Conservation (phyloP, 1,139 yeast genomes). For the Suhomyces bolitotheri region DNA sequence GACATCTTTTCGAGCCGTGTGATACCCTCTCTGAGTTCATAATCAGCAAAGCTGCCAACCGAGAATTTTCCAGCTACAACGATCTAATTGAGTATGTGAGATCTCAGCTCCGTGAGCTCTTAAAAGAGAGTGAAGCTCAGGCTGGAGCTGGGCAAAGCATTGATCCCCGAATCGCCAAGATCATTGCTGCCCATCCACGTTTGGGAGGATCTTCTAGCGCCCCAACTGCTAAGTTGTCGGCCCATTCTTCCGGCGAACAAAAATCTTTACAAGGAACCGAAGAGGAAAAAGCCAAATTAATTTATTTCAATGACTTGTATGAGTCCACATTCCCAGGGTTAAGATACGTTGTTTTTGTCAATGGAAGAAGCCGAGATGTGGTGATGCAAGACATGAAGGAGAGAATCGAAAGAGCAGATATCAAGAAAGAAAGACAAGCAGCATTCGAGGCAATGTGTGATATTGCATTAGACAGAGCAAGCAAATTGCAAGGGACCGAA, state of each 20-base stretch:
- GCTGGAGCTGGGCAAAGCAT: constrained; percentile 16
- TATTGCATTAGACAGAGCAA: constrained; percentile 76
- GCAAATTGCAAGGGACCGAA: constrained; percentile 35
- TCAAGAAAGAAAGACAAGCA: constrained; percentile 54
- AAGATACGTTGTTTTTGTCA: constrained; percentile 87
- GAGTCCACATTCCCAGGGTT: constrained; percentile 78
- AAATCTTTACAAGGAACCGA: constrained; percentile 51
- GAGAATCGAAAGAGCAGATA: constrained; percentile 58
- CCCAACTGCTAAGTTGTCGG: constrained; percentile 48
- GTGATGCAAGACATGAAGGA: constrained; percentile 66
- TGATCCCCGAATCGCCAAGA: constrained; percentile 42
- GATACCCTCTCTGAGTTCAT: constrained; percentile 48
- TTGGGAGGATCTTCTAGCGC: constrained; percentile 58
- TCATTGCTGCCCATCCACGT: constrained; percentile 88
- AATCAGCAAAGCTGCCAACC: constrained; percentile 27
- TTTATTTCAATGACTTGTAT: constrained; percentile 57
- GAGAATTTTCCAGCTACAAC: constrained; percentile 33
- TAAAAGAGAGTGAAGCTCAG: constrained; percentile 25
- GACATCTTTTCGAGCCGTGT: constrained; percentile 70
- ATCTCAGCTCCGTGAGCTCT: constrained; percentile 32
- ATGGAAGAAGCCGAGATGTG: constrained; percentile 67
- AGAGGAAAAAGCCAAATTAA: constrained; percentile 50
- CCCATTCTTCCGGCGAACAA: constrained; percentile 73
- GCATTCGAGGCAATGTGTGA: constrained; percentile 89
- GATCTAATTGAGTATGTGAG: constrained; percentile 56